Conservation (phyloP, 768 basidiomycete species). For the Trametes cinnabarina region DNA sequence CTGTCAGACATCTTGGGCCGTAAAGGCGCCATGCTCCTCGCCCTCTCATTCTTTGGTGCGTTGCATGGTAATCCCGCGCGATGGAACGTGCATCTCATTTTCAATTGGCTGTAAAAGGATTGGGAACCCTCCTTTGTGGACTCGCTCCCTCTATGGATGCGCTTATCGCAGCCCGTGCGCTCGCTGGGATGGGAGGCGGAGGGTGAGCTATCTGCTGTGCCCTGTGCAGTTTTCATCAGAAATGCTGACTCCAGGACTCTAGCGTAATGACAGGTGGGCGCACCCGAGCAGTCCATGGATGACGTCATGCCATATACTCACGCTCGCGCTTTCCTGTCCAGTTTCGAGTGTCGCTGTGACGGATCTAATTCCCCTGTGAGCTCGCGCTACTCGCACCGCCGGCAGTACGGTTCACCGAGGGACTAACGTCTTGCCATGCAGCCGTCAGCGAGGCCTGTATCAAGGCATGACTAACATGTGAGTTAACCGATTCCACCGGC, state of each 20-base stretch:
- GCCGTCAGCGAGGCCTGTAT: slow-evolving; percentile 84
- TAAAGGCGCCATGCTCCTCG: slow-evolving; percentile 84
- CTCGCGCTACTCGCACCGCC: slow-evolving; percentile 18
- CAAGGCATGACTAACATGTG: slow-evolving; percentile 92
- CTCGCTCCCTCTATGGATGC: slow-evolving; percentile 82
- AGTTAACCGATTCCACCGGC: slow-evolving; percentile 23
- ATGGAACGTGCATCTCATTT: slow-evolving; percentile 11
- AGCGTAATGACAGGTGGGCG: slow-evolving; percentile 80
- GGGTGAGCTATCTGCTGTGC: slow-evolving; percentile 52
- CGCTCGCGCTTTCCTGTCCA: slow-evolving; percentile 33
- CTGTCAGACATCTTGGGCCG: slow-evolving; percentile 83
- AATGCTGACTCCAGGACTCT: slow-evolving; percentile 23
- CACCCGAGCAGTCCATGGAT: slow-evolving; percentile 8
- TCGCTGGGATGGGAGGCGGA: slow-evolving; percentile 93
- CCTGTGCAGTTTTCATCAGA: slow-evolving; percentile 21
- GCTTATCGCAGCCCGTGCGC: slow-evolving; percentile 75
- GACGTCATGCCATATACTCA: slow-evolving; percentile 19
- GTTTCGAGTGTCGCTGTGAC: slow-evolving; percentile 82
- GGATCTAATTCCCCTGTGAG: slow-evolving; percentile 87
- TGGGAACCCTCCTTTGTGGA: slow-evolving; percentile 85
- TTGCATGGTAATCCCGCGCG: slow-evolving; percentile 6
- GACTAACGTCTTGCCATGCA: slow-evolving; percentile 29
- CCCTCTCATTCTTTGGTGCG: slow-evolving; percentile 78
- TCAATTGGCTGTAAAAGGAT: slow-evolving; percentile 42
- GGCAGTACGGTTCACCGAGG: not conserved